These are phyloP conservation scores for Pseudotsuga menziesii DNA, from an alignment of 75 land plant species.

Conservation along the genomic window DNA sequence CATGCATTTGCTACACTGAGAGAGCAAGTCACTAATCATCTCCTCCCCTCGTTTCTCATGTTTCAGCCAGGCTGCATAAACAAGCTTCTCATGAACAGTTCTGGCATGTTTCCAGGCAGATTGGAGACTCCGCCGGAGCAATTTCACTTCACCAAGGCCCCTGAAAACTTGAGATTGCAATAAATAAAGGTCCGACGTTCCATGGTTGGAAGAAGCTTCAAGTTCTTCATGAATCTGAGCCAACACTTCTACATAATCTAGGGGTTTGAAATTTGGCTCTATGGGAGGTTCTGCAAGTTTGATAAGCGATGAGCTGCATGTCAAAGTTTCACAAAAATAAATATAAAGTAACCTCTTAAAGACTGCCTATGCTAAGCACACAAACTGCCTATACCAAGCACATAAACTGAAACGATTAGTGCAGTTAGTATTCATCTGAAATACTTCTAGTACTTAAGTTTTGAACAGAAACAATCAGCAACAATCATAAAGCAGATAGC, in stretches of 20 bases:
- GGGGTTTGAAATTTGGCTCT: conserved; percentile 75
- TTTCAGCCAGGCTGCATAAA: conserved; percentile 91
- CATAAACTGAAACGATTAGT: not conserved
- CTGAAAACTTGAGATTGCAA: conserved; percentile 86
- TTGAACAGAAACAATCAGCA: not conserved
- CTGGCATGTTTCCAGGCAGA: conserved; percentile 69
- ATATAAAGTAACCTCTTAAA: not conserved
- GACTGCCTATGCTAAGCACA: not conserved
- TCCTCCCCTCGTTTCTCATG: conserved; percentile 89
- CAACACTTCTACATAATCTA: conserved; percentile 91
- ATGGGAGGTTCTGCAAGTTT: conserved; percentile 86
- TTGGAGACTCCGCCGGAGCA: conserved; percentile 84
- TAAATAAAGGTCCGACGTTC: conserved; percentile 65
- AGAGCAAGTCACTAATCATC: conserved; percentile 52
- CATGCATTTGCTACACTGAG: conserved; percentile 59
- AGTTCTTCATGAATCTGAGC: conserved; percentile 94
- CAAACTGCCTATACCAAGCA: conserved; percentile 3
- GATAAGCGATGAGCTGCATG: conserved; percentile 74
- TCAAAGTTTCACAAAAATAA: conserved; percentile 12
- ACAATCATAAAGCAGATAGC: not conserved
- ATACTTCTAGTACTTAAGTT: not conserved
- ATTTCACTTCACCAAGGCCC: conserved; percentile 86
- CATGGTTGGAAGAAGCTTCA: conserved; percentile 48
- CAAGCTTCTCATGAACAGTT: conserved; percentile 67
- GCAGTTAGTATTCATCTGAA: not conserved